phyloP scores from a whole-genome alignment of 2,329 filamentous ascomycete genomes.

The Phaeosphaeriaceae sp. region DNA sequence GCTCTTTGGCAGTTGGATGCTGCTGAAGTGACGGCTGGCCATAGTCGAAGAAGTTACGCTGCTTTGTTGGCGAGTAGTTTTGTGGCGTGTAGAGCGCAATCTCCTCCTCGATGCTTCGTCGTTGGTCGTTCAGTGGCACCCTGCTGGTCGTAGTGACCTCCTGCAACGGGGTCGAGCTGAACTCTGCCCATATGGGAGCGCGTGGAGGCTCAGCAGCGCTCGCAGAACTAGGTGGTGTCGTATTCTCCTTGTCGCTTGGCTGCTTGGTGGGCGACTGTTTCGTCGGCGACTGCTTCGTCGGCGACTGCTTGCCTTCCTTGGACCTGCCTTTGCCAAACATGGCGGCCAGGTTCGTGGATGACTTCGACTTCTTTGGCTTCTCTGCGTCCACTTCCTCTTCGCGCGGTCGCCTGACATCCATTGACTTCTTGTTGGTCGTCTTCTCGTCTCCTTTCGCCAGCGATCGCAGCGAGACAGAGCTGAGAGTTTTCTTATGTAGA shows the following conservation, averaged over 20 bases:
- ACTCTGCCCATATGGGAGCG: constrained; percentile 84
- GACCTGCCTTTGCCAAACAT: constrained; percentile 77
- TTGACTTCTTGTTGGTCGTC: constrained; percentile 38
- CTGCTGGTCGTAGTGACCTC: constrained; percentile 48
- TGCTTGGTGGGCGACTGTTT: constrained; percentile 55
- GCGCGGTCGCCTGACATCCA: constrained; percentile 37
- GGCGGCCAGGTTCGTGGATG: constrained; percentile 78
- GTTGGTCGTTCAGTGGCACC: constrained; percentile 53
- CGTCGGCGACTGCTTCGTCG: constrained; percentile 49
- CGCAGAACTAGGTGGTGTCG: constrained; percentile 64
- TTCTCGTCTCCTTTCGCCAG: constrained; percentile 54
- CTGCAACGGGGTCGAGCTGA: constrained; percentile 55
- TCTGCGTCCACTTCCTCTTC: constrained; percentile 35
- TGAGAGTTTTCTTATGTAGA: constrained; percentile 62
- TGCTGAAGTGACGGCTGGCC: constrained; percentile 54
- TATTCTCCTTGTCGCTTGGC: constrained; percentile 82
- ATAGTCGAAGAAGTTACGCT: constrained; percentile 66
- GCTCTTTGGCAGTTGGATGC: constrained; percentile 43
- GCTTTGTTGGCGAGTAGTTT: constrained; percentile 67
- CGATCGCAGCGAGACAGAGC: constrained; percentile 61
- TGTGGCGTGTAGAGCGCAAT: constrained; percentile 65
- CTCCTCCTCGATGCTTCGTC: constrained; percentile 59
- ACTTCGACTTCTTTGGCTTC: constrained; percentile 76
- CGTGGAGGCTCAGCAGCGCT: constrained; percentile 52
- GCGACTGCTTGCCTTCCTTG: constrained; percentile 63